Conservation (phyloP, 2,329 filamentous ascomycete genomes). For the Xylariaceae sp. region DNA sequence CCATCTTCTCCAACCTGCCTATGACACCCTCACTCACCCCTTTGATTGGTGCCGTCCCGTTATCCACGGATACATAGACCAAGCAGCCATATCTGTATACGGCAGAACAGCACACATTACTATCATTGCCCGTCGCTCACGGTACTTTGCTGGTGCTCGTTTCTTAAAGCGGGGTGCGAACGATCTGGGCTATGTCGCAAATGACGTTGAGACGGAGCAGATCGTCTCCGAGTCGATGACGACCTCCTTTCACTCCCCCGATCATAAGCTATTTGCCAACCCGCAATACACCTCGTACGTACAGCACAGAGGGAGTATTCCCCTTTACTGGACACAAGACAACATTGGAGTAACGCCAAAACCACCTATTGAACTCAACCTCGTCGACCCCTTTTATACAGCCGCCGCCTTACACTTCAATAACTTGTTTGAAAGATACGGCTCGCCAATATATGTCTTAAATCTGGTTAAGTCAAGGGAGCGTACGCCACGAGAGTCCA, state of each 20-base stretch:
- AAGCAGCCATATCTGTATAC: constrained; percentile 80
- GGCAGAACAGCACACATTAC: constrained; percentile 88
- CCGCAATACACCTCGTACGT: constrained; percentile 94
- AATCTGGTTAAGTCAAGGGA: constrained; percentile 90
- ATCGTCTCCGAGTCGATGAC: constrained; percentile 93
- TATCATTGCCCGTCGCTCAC: constrained; percentile 85
- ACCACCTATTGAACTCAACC: constrained; percentile 88
- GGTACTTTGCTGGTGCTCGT: constrained; percentile 88
- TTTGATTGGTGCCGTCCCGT: constrained; percentile 97
- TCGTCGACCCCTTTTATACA: constrained; percentile 94
- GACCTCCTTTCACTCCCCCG: constrained; percentile 92
- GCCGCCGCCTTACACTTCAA: constrained; percentile 94
- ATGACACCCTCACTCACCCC: constrained; percentile 66
- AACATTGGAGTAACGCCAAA: constrained; percentile 93
- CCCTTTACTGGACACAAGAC: constrained; percentile 95
- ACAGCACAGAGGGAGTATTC: constrained; percentile 94
- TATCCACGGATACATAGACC: constrained; percentile 94
- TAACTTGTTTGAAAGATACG: constrained; percentile 88
- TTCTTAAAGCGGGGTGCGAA: constrained; percentile 95
- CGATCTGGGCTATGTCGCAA: constrained; percentile 91
- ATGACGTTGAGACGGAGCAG: constrained; percentile 98
- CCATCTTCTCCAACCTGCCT: constrained; percentile 76
- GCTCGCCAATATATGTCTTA: constrained; percentile 83
- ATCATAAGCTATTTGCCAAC: constrained; percentile 78
- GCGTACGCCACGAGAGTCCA: constrained; percentile 84